A percentile compares a stretch with the other conserved stretches of the same genome.
Conservation (phyloP, 2,329 filamentous ascomycete species). For the Lasiodiplodia sp. region DNA sequence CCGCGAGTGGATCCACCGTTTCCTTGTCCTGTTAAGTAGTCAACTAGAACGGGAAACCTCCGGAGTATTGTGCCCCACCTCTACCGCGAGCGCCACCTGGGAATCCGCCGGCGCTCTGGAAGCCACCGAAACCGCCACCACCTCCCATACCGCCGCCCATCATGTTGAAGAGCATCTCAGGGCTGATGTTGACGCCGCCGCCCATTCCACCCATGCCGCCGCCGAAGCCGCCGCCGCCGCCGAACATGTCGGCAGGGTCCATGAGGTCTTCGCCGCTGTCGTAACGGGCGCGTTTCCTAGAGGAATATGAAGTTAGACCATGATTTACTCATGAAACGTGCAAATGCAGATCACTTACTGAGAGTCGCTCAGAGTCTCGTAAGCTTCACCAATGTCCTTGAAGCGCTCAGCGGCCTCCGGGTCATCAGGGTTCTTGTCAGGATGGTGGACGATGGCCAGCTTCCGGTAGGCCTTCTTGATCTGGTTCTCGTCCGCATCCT, state of each 20-base stretch:
- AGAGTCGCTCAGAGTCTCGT: conserved; percentile 92
- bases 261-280: conserved; percentile 92
- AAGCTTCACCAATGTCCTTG: conserved; percentile 97
- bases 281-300: conserved; percentile 81
- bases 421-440: conserved; percentile 95
- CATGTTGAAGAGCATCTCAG: conserved; percentile 38
- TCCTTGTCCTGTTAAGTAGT: conserved; percentile 10
- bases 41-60: conserved; percentile 28
- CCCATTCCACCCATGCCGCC: conserved; percentile 42
- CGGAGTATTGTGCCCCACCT: conserved; percentile 17
- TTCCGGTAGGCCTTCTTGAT: conserved; percentile 99
- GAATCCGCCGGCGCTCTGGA: conserved; percentile 6
- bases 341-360: conserved; percentile 69
- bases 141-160: conserved; percentile 21
- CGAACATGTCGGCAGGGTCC: conserved; percentile 86
- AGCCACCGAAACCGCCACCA: conserved; percentile 22
- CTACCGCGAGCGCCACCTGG: conserved; percentile 23
- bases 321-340: background rate
- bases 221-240: conserved; percentile 59
- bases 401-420: conserved; percentile 86
- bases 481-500: conserved; percentile 81
- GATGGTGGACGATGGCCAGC: conserved; percentile 91
- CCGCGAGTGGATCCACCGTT: background rate
- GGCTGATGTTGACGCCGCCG: conserved; percentile 59
- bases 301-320: background rate